Conservation (phyloP, 2,329 filamentous ascomycete genomes). For the Lasiodiplodia hormozganensis region DNA sequence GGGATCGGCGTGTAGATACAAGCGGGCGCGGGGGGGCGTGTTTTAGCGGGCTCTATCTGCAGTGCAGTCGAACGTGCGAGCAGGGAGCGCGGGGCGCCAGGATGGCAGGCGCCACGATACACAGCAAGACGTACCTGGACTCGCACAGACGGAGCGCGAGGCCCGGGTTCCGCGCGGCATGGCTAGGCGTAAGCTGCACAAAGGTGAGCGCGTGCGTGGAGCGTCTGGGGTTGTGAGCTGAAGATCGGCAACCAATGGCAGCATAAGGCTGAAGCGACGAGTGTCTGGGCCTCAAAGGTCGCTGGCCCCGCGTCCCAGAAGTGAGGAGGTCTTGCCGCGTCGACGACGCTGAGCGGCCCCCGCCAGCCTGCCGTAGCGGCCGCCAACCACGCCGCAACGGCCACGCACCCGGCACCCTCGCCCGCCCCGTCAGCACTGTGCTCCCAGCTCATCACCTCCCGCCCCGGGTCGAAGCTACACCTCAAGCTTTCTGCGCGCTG, state of each 20-base stretch:
- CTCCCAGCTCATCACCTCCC: not conserved
- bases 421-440: not conserved
- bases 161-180: not conserved
- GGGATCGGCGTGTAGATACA: conserved; percentile 23
- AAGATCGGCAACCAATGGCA: conserved; percentile 16
- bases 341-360: not conserved
- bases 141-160: conserved; percentile 1
- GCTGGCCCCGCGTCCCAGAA: not conserved
- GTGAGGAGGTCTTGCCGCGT: not conserved
- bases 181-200: conserved; percentile 22
- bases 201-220: not conserved
- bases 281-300: not conserved
- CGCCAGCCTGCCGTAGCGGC: not conserved
- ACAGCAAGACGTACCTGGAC: conserved; percentile 13
- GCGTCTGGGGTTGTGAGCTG: conserved; percentile 19
- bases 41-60: not conserved
- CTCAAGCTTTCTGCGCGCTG: not conserved
- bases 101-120: conserved; percentile 13
- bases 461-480: not conserved
- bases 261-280: conserved; percentile 21
- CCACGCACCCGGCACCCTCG: not conserved
- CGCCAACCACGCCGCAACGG: not conserved
- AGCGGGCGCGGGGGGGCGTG: conserved; percentile 6
- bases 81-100: conserved; percentile 8
- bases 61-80: not conserved